Base-by-base conservation (phyloP, 73 alveolate species). In the Tetrahymena borealis region DNA sequence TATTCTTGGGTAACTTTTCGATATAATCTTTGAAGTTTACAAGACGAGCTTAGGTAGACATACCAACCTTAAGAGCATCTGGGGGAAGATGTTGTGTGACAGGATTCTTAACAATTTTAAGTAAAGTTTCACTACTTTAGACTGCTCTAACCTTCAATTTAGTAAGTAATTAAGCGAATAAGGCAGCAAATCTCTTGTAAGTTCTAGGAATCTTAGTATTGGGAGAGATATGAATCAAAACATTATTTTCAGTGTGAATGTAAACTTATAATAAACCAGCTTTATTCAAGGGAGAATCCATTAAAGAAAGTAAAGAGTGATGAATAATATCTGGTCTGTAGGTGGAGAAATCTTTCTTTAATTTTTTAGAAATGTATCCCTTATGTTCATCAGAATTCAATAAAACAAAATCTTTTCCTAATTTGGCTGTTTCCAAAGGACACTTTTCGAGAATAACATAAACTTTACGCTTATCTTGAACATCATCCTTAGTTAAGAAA, bases 301-400 rank as follows among this genome's bases (percentile, higher is more conserved):
- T 93, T 39, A 98, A 94, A 93, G 98, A 94, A 79, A 98, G 96
- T 37, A 98, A 91, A 92, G 99, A 98, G 94, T 98, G 99, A 94
- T 98, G 99, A 31, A 97, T 42, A 43, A 98, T 96, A 95, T 98
- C 99, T 11, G 99, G 99, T 78, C 99, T 92, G 91, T 94, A 98
- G 40, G 96, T 98, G n/a, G 99, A 99, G 43, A 93, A 96, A 33
- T 97, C 95, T 90, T 96, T 97, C 85, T 94, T 92, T 96, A 96
- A 90, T 96, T 97, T 96, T 78, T 96, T 91, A 24, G 95, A 94
- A 78, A 96, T 94, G 78, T 94, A 90, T 79, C 90, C 91, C 79
- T 94, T 93, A 92, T 97, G 99, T 90, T 96, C 98, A 39, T 96
- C 99, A 91, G 99, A 95, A 91, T 95, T 97, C 40, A 97, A 93